Evolutionary conservation across 768 basidiomycete species (phyloP).

Genomic region (Cyathus striatus): DNA sequence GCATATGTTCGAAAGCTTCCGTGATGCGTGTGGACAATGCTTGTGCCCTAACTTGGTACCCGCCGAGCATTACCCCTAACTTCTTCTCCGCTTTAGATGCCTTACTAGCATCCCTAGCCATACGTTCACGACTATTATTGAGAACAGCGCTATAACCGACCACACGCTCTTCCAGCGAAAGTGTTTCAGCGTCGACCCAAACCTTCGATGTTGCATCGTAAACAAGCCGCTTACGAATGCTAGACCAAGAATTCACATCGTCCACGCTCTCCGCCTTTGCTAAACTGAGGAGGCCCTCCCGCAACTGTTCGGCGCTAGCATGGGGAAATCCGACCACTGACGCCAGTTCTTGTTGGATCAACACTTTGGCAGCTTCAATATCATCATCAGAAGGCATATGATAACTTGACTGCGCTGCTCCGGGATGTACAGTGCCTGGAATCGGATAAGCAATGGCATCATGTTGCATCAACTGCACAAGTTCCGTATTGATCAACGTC

Average conservation of each 20-base stretch:
- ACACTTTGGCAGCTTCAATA: conserved; percentile 61
- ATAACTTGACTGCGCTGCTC: conserved; percentile 65
- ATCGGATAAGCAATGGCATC: conserved; percentile 86
- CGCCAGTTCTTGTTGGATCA: conserved; percentile 80
- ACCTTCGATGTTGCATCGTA: conserved; percentile 49
- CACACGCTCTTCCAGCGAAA: conserved; percentile 56
- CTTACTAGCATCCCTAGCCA: conserved; percentile 78
- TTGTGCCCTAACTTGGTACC: conserved; percentile 76
- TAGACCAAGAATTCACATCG: conserved; percentile 68
- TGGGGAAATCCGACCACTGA: conserved; percentile 78
- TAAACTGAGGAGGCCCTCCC: conserved; percentile 65
- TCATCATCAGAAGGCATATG: conserved; percentile 73
- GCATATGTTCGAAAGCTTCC: conserved; percentile 68
- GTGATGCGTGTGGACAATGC: conserved; percentile 59
- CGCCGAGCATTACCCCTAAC: conserved; percentile 80
- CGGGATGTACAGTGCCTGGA: conserved; percentile 79
- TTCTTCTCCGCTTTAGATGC: conserved; percentile 89
- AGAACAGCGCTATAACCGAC: conserved; percentile 62
- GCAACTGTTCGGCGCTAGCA: conserved; percentile 74
- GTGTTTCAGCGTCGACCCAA: conserved; percentile 63
- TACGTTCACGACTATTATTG: conserved; percentile 56
- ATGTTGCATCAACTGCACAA: conserved; percentile 76
- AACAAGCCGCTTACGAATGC: conserved; percentile 52
- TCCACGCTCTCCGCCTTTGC: conserved; percentile 58
- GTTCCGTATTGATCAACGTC: conserved; percentile 69